A percentile compares a stretch with the other conserved stretches of the same genome.
Evolutionary conservation across 768 basidiomycete species (phyloP).

Genomic region (Pleurotus djamor): DNA sequence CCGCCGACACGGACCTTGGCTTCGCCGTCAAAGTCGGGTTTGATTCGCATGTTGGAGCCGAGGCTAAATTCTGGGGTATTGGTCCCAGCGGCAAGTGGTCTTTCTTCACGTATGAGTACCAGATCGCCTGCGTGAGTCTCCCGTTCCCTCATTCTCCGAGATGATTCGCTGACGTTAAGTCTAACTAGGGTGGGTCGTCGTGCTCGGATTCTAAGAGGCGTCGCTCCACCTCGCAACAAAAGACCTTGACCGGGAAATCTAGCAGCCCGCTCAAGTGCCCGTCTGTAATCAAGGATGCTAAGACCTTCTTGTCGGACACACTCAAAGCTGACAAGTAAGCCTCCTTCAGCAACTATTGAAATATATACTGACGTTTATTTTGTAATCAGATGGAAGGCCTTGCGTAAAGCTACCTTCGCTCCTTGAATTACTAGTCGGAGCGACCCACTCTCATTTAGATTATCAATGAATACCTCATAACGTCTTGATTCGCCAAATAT

Average conservation of each 20-base stretch:
- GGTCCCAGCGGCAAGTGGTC: neutral
- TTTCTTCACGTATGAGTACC: neutral
- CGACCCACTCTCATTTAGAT: too few relatives aligned
- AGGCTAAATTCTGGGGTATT: neutral
- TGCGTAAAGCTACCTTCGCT: too few relatives aligned
- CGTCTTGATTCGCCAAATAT: too few relatives aligned
- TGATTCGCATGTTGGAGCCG: neutral
- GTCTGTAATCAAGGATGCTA: neutral
- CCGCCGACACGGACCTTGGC: neutral
- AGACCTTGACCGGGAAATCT: neutral
- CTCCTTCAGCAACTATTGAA: neutral
- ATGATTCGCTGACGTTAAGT: neutral
- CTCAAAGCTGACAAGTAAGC: neutral
- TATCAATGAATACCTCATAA: too few relatives aligned
- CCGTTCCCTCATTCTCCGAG: too few relatives aligned
- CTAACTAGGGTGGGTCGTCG: neutral
- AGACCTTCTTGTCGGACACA: neutral
- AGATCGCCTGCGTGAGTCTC: neutral
- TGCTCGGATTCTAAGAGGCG: neutral
- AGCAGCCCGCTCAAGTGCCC: neutral
- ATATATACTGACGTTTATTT: neutral
- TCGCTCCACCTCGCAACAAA: too few relatives aligned
- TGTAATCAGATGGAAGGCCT: neutral
- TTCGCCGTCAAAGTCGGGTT: neutral
- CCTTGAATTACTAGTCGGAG: too few relatives aligned